Conservation (phyloP, 805 yeast genomes). For the Sugiyamaella marilandica region DNA sequence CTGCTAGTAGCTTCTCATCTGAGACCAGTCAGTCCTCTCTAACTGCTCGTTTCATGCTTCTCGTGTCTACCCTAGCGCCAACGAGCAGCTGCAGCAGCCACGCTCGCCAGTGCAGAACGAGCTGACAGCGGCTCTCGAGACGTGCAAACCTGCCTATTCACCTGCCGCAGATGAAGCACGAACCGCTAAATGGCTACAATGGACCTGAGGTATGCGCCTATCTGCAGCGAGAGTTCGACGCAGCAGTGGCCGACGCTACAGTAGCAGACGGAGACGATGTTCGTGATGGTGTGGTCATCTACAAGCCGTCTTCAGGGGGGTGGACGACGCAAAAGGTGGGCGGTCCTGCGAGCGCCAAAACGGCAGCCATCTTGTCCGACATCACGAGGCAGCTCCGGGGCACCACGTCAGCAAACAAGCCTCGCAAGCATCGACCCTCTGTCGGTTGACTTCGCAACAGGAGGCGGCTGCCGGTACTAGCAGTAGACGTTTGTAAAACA, state of each 20-base stretch:
- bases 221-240: conserved; percentile 14
- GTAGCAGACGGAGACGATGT: background rate
- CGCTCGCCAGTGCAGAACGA: too few species aligned
- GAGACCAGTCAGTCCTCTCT: too few species aligned
- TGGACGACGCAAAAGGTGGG: conserved; percentile 18
- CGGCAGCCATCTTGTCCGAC: conserved; percentile 11
- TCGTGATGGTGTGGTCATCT: conserved; percentile 10
- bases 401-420: conserved; percentile 1
- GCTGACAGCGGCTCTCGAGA: too few species aligned
- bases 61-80: too few species aligned
- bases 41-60: too few species aligned
- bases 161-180: conserved; percentile 2
- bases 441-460: background rate
- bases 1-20: too few species aligned
- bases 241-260: conserved; percentile 16
- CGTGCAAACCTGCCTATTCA: too few species aligned
- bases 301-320: conserved; percentile 20
- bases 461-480: too few species aligned
- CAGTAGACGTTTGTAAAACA: too few species aligned
- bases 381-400: conserved; percentile 5
- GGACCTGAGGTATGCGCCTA: conserved; percentile 15
- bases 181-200: conserved; percentile 19
- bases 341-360: conserved; percentile 9
- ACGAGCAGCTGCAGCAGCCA: too few species aligned
- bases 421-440: background rate